Conservation (phyloP, 2,329 filamentous ascomycete species). For the Colletotrichum plurivorum region DNA sequence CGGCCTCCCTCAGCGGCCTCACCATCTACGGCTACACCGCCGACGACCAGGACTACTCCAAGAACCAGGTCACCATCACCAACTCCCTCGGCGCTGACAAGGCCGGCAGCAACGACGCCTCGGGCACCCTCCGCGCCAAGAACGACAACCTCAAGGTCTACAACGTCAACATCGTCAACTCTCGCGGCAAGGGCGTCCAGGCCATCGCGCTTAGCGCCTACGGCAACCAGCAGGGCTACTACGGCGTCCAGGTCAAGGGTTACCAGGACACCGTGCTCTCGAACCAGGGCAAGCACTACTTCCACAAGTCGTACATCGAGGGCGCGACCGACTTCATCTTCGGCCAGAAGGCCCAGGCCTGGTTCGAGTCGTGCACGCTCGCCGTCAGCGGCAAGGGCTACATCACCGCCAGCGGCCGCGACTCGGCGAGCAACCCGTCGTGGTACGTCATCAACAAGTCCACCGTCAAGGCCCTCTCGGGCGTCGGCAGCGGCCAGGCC, state of each 20-base stretch:
- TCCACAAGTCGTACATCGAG: constrained; percentile 66
- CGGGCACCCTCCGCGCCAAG: constrained; percentile 46
- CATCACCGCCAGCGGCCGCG: constrained; percentile 60
- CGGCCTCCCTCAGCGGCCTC: constrained; percentile 70
- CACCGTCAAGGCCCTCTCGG: constrained; percentile 55
- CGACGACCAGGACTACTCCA: constrained; percentile 54
- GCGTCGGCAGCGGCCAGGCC: constrained; percentile 55
- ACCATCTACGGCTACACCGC: constrained; percentile 67
- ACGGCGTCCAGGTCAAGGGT: constrained; percentile 65
- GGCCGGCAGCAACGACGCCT: constrained; percentile 60
- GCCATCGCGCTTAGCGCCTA: constrained; percentile 68
- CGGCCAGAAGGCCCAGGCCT: constrained; percentile 65
- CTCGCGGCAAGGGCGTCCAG: constrained; percentile 62
- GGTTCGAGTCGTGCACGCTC: constrained; percentile 67
- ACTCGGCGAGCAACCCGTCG: constrained; percentile 52
- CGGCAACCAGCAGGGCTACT: constrained; percentile 55
- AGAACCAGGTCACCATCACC: constrained; percentile 64
- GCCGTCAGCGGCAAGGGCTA: constrained; percentile 59
- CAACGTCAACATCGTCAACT: constrained; percentile 69
- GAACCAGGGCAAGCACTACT: constrained; percentile 66
- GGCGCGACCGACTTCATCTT: constrained; percentile 74
- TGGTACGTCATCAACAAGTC: constrained; percentile 64
- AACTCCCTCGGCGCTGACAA: constrained; percentile 57
- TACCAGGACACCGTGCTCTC: constrained; percentile 70
- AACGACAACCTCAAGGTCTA: constrained; percentile 67